phyloP scores from a whole-genome alignment of 1,139 yeast species.

The Debaryomyces psychrophilus region DNA sequence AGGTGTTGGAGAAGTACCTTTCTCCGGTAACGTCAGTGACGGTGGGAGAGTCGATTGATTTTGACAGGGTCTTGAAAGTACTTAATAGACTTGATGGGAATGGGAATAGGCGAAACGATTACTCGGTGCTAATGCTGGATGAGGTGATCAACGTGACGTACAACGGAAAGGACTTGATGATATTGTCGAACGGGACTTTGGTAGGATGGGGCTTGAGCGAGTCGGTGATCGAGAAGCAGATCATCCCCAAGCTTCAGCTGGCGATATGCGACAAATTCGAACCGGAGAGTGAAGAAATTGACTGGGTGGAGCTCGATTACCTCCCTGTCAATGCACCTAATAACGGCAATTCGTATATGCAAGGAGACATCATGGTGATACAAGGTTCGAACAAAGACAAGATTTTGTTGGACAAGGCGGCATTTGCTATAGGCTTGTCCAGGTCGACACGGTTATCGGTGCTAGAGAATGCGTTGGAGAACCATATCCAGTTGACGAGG shows the following conservation, averaged over 20 bases:
- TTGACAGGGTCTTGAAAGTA: slow-evolving; percentile 38
- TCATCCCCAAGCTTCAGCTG: slow-evolving; percentile 48
- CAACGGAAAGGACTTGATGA: slow-evolving; percentile 51
- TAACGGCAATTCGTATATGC: slow-evolving; percentile 47
- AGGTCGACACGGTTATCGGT: slow-evolving; percentile 84
- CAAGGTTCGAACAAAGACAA: slow-evolving; percentile 51
- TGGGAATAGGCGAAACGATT: slow-evolving; percentile 36
- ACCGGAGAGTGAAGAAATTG: slow-evolving; percentile 83
- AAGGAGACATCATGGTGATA: slow-evolving; percentile 71
- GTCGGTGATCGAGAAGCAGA: slow-evolving; percentile 46
- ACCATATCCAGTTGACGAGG: slow-evolving; percentile 63
- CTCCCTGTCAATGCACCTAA: slow-evolving; percentile 29
- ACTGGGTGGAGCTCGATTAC: slow-evolving; percentile 60
- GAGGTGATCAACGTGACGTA: slow-evolving; percentile 59
- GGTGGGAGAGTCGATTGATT: slow-evolving; percentile 68
- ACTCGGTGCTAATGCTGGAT: slow-evolving; percentile 59
- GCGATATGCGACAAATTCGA: slow-evolving; percentile 45
- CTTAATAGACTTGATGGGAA: slow-evolving; percentile 9
- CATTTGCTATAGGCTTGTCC: slow-evolving; percentile 86
- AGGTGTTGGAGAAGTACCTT: slow-evolving; percentile 32
- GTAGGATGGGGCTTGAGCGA: slow-evolving; percentile 84
- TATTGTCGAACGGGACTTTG: slow-evolving; percentile 71
- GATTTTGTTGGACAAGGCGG: slow-evolving; percentile 74
- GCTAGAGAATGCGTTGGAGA: slow-evolving; percentile 71
- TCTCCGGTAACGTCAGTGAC: slow-evolving; percentile 61